Evolutionary conservation across 176 grass and related monocot genomes (phyloP).

Genomic region (Rhipidocladum racemiflorum): DNA sequence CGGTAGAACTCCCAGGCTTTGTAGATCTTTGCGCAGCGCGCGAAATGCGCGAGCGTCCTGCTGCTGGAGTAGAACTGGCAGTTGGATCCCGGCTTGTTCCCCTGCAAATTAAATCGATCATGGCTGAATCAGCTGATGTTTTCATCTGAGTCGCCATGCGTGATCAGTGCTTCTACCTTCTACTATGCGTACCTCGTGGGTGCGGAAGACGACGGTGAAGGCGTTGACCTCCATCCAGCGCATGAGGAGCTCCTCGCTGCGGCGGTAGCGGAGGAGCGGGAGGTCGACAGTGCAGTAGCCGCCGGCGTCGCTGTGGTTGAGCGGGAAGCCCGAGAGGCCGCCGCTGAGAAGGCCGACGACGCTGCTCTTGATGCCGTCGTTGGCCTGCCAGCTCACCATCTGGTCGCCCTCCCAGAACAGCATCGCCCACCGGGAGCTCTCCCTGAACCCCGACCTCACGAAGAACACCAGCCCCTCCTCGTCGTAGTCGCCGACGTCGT

Average conservation of each 20-base stretch:
- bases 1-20: conserved; percentile 90
- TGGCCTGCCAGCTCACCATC: conserved; percentile 97
- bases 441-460: conserved; percentile 78
- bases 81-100: conserved; percentile 75
- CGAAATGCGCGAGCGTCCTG: conserved; percentile 64
- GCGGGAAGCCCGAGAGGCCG: conserved; percentile 84
- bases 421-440: conserved; percentile 81
- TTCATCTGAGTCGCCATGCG: neutral
- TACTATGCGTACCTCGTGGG: conserved; percentile 58
- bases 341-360: conserved; percentile 85
- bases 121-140: neutral
- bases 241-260: conserved; percentile 83
- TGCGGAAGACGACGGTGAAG: conserved; percentile 83
- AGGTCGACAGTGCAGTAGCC: conserved; percentile 86
- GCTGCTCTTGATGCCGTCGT: conserved; percentile 98
- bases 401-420: conserved; percentile 96
- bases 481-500: neutral
- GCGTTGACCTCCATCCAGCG: conserved; percentile 91
- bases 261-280: conserved; percentile 71
- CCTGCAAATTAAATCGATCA: conserved; percentile 35
- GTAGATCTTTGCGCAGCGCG: conserved; percentile 87
- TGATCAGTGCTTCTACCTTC: too few relatives aligned
- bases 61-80: conserved; percentile 77
- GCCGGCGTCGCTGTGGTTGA: conserved; percentile 92
- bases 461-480: conserved; percentile 85